Conservation (phyloP, 331 rosid species). For the Erythrophleum ivorense region DNA sequence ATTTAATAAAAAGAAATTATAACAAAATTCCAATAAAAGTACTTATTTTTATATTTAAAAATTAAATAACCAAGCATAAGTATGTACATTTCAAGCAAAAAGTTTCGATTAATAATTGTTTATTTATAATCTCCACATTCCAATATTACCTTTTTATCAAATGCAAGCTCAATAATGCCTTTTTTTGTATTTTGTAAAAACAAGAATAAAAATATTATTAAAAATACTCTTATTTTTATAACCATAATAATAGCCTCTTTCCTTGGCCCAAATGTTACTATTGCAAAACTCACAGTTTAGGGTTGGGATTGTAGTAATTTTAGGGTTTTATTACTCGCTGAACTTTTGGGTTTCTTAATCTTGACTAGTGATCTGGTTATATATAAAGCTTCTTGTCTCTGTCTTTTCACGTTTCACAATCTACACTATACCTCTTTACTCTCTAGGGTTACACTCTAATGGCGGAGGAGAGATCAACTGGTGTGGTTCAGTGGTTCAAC, state of each 20-base stretch:
- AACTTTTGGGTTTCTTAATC: neutral
- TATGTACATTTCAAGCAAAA: neutral
- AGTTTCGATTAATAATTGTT: neutral
- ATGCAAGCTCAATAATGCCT: neutral
- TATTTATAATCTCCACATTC: neutral
- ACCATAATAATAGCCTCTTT: too few species aligned
- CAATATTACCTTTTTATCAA: too few species aligned
- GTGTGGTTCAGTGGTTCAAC: constrained; percentile 71
- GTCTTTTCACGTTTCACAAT: neutral
- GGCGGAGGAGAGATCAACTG: constrained; percentile 71
- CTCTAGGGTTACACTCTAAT: constrained; percentile 38
- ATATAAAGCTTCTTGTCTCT: neutral
- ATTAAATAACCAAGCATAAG: neutral
- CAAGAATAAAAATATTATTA: too few species aligned
- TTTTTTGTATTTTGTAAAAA: too few species aligned
- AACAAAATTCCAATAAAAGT: neutral
- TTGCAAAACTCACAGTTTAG: neutral
- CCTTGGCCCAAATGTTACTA: too few species aligned
- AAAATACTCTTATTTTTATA: too few species aligned
- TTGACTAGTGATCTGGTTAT: neutral
- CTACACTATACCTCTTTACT: neutral
- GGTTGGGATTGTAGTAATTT: neutral
- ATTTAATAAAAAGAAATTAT: neutral
- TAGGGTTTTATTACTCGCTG: constrained; percentile 8
- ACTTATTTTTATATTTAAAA: neutral